Evolutionary conservation across 2,329 filamentous ascomycete genomes (phyloP).

Genomic region (Chaetothyriales sp.): DNA sequence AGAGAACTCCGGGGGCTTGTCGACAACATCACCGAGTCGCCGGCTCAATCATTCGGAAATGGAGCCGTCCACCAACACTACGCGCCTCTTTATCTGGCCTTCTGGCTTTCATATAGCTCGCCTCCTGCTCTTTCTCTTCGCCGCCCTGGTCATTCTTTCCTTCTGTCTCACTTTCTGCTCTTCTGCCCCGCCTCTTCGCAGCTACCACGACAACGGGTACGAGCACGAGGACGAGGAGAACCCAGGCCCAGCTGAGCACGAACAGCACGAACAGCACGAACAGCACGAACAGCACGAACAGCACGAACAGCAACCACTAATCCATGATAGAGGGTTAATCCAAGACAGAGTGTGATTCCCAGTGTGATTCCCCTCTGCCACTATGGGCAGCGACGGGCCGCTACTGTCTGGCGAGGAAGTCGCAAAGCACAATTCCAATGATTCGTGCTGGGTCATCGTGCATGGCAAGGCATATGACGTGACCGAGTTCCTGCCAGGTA

Average conservation of each 20-base stretch:
- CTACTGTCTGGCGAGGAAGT: constrained; percentile 42
- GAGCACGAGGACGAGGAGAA: constrained; percentile 5
- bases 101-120: constrained; percentile 2
- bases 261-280: too few relatives aligned
- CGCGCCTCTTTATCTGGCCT: constrained; percentile 1
- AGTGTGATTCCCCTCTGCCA: neutral
- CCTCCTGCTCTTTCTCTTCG: constrained; percentile 13
- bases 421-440: constrained; percentile 61
- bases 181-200: constrained; percentile 3
- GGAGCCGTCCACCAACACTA: constrained; percentile 1
- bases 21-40: neutral
- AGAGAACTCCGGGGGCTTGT: neutral
- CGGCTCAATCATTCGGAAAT: constrained; percentile 1
- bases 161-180: constrained; percentile 12
- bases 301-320: constrained; percentile 12
- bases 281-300: too few relatives aligned
- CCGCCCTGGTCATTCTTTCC: constrained; percentile 10
- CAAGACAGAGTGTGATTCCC: neutral
- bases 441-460: constrained; percentile 87
- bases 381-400: constrained; percentile 17
- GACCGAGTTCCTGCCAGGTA: constrained; percentile 62
- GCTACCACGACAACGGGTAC: neutral
- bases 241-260: constrained; percentile 3
- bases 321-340: neutral
- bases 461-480: constrained; percentile 84